A percentile compares a stretch with the other conserved stretches of the same genome.
Conservation (phyloP, 805 yeast species). For the Candida sphagnicola region DNA sequence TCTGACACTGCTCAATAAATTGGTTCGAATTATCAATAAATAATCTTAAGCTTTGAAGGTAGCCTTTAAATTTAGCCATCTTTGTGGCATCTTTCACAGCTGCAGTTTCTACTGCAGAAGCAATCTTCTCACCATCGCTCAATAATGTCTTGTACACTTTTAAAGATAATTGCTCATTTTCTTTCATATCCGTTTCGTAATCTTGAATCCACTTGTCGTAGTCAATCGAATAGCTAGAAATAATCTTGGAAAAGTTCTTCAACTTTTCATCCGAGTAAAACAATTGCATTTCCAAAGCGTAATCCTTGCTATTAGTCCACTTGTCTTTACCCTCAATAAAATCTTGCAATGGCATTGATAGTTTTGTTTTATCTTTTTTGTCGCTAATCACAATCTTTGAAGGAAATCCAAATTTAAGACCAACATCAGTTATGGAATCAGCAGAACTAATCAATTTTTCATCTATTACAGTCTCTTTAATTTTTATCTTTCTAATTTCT, state of each 20-base stretch:
- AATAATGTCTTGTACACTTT: slow-evolving; percentile 42
- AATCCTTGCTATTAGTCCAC: not conserved
- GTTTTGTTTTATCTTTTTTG: slow-evolving; percentile 22
- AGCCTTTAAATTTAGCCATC: slow-evolving; percentile 7
- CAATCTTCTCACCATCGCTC: slow-evolving; percentile 53
- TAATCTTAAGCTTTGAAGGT: slow-evolving; percentile 26
- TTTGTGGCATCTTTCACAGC: slow-evolving; percentile 4
- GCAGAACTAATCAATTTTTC: slow-evolving; percentile 23
- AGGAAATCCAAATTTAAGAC: slow-evolving; percentile 48
- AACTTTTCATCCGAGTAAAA: slow-evolving; percentile 53
- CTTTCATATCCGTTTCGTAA: slow-evolving; percentile 37
- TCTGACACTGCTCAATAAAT: slow-evolving; percentile 56
- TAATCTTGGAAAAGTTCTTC: slow-evolving; percentile 26
- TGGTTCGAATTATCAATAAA: slow-evolving; percentile 44
- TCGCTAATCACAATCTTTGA: slow-evolving; percentile 44
- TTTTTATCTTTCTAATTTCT: slow-evolving; percentile 22
- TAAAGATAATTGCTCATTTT: slow-evolving; percentile 44
- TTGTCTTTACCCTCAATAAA: slow-evolving; percentile 20
- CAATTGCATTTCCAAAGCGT: slow-evolving; percentile 38
- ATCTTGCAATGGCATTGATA: slow-evolving; percentile 26
- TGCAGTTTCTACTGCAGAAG: slow-evolving; percentile 23
- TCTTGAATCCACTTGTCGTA: slow-evolving; percentile 50
- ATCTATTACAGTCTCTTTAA: slow-evolving; percentile 25
- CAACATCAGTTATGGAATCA: slow-evolving; percentile 53
- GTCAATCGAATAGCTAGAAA: slow-evolving; percentile 41